A percentile compares a stretch with the other conserved stretches of the same genome.
These are phyloP conservation scores for Tuber microsphaerosporum DNA, from an alignment of 495 filamentous ascomycete genomes.

Conservation along the genomic window DNA sequence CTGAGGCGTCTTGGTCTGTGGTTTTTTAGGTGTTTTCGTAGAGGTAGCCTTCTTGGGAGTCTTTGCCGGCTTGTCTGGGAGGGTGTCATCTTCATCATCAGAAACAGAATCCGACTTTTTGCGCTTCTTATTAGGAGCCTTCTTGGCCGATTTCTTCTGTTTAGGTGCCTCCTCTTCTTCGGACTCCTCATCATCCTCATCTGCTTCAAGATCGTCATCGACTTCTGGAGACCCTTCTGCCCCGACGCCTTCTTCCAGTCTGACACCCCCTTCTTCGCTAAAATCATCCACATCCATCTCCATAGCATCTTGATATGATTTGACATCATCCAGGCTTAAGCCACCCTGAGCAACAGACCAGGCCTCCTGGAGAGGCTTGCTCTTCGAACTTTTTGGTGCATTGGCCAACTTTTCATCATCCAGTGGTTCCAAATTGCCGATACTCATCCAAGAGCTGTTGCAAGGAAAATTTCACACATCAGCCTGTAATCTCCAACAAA, in stretches of 20 bases:
- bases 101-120: constrained; percentile 36
- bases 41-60: constrained; percentile 38
- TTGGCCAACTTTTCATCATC: constrained; percentile 29
- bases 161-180: constrained; percentile 30
- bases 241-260: constrained; percentile 31
- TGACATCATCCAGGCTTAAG: constrained; percentile 36
- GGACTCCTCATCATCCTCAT: background rate
- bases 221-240: constrained; percentile 15
- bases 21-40: constrained; percentile 36
- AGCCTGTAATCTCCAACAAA: background rate
- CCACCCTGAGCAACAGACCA: constrained; percentile 29
- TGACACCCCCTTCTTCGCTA: constrained; percentile 21
- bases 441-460: constrained; percentile 34
- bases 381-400: constrained; percentile 33
- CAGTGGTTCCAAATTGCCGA: constrained; percentile 33
- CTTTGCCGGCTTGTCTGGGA: constrained; percentile 37
- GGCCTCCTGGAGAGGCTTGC: constrained; percentile 36
- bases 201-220: constrained; percentile 9
- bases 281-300: constrained; percentile 36
- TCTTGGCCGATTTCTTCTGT: constrained; percentile 20
- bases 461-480: constrained; percentile 16
- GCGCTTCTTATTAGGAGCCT: constrained; percentile 32
- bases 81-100: constrained; percentile 34
- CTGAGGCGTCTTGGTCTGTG: constrained; percentile 10
- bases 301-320: constrained; percentile 26